Base-by-base conservation (phyloP, 768 basidiomycete species). In the Lactarius deliciosus region DNA sequence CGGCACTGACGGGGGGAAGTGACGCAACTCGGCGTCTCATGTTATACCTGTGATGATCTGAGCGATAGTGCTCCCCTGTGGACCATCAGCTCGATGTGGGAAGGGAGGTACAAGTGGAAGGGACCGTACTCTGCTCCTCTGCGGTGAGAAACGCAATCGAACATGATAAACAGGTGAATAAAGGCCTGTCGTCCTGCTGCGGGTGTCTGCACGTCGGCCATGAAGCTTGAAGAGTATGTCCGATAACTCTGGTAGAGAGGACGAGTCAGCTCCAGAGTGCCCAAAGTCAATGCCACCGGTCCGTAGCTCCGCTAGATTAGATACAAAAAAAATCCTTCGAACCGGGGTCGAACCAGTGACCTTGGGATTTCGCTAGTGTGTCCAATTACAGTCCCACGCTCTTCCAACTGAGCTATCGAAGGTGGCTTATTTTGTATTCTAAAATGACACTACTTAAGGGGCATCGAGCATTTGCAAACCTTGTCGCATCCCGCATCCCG, bases 21-120 rank as follows among this genome's bases (percentile, higher is more conserved):
- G 84, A 86, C 2, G 96, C 96, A 20, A 98, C 91, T 34, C 94
- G 87, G 70, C 96, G 90, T 81, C 96, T 96, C 88, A 98, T 94
- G 75, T 99, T 99, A 79, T 99, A 99, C 61, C 95, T 83, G 79
- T 99, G 97, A 76, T 92, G 91, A 77, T 99, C 97, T 30, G 93
- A 92, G 69, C 87, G 86, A 77, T 96, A 98, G 75, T 99, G 97
- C 0, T 80, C 78, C 66, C 96, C 91, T 93, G 71, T 16, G 71
- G 32, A 54, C 22, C 50, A 60, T 56, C 25, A 70, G 41, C 20
- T 61, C 36, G 53, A 32, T n/a, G 54, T 62, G 38, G 30, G 5
- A 28, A 40, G n/a, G 7, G 10, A 25, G 18, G 40, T 61, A 36
- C 50, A 7, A 28, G 25, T 25, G 38, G 41, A 45, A 8, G n/a